These are phyloP conservation scores for Neofusicoccum kwambonambiense DNA, from an alignment of 2,329 filamentous ascomycete genomes.

Conservation along the genomic window DNA sequence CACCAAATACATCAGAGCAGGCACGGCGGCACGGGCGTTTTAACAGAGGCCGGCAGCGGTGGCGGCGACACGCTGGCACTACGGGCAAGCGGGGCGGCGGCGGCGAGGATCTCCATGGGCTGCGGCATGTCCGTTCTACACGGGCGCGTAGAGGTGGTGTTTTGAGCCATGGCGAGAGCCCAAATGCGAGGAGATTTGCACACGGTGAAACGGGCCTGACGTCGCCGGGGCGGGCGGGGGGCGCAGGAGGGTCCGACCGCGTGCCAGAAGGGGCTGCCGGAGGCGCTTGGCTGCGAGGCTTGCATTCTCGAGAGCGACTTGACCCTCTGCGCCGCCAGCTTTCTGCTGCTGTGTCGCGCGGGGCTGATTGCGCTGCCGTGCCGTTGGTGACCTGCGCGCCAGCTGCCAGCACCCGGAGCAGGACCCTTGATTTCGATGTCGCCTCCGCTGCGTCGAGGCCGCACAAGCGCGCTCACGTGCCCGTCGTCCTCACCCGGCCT, in stretches of 20 bases:
- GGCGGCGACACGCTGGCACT: not conserved
- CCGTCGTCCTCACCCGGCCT: no score
- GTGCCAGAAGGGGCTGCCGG: slow-evolving; percentile 3
- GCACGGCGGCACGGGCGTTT: not conserved
- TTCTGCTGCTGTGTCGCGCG: slow-evolving; percentile 8
- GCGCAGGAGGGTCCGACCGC: not conserved
- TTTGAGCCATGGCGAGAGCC: slow-evolving; percentile 11
- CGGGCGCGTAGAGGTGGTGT: slow-evolving; percentile 15
- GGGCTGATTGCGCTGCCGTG: not conserved
- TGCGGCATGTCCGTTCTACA: slow-evolving; percentile 14
- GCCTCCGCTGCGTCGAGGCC: not conserved
- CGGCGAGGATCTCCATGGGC: not conserved
- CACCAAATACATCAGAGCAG: not conserved
- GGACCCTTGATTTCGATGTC: not conserved
- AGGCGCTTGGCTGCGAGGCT: not conserved
- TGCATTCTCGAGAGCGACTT: slow-evolving; percentile 13
- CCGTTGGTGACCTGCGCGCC: slow-evolving; percentile 3
- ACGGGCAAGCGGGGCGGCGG: not conserved
- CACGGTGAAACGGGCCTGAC: slow-evolving; percentile 6
- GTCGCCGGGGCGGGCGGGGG: not conserved
- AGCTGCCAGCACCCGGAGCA: not conserved
- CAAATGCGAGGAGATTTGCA: slow-evolving; percentile 1
- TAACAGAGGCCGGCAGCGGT: not conserved
- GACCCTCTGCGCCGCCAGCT: not conserved
- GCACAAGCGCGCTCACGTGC: no score